Evolutionary conservation across 176 grass and related monocot genomes (phyloP).

Genomic region (Triticum timopheevii): DNA sequence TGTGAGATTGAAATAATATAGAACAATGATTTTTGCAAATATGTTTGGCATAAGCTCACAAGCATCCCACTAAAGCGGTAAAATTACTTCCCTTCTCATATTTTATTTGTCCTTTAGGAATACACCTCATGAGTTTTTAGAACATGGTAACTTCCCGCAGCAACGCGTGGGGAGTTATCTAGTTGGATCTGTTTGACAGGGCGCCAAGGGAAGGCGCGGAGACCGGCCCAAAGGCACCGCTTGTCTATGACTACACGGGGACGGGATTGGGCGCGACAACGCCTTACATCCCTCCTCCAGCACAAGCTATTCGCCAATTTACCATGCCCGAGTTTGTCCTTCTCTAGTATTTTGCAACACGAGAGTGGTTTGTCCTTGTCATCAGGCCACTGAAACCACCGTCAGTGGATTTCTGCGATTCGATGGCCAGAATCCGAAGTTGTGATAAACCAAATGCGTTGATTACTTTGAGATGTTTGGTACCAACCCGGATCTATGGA

Average conservation of each 20-base stretch:
- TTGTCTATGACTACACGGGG: background rate
- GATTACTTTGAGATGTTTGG: background rate
- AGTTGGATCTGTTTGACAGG: background rate
- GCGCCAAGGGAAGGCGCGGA: background rate
- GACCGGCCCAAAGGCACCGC: background rate
- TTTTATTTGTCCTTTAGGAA: too few relatives aligned
- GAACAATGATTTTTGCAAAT: too few relatives aligned
- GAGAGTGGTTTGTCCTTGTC: background rate
- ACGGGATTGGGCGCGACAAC: background rate
- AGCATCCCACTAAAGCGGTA: too few relatives aligned
- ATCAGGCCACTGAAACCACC: background rate
- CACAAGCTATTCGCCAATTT: background rate
- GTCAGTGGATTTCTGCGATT: background rate
- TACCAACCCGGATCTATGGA: background rate
- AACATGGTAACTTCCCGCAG: too few relatives aligned
- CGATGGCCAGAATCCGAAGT: background rate
- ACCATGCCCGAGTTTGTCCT: background rate
- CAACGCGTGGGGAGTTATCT: too few relatives aligned
- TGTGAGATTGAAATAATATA: too few relatives aligned
- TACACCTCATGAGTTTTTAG: too few relatives aligned
- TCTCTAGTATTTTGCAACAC: background rate
- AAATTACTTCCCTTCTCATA: too few relatives aligned
- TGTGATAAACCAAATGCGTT: background rate
- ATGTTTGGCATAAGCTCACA: too few relatives aligned
- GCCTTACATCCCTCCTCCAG: background rate